phyloP scores from a whole-genome alignment of 1,139 yeast species.

The Sugiyamaella sp. region DNA sequence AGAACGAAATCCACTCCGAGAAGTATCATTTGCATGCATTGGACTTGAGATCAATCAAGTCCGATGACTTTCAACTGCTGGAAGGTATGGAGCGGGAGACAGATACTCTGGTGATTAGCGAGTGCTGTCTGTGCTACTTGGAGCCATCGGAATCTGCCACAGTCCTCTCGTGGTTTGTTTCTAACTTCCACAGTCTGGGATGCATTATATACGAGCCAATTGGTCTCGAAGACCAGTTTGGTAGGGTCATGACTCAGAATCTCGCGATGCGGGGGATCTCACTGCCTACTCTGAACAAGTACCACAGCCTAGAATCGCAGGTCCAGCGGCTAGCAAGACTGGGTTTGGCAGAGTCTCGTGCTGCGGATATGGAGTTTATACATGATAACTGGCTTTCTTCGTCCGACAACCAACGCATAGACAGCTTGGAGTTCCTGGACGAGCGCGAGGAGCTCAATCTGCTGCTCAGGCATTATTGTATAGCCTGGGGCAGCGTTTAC shows the following conservation, averaged over 20 bases:
- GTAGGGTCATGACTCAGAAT: slow-evolving; percentile 78
- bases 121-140: slow-evolving; percentile 87
- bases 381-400: slow-evolving; percentile 59
- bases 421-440: slow-evolving; percentile 74
- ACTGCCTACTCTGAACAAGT: slow-evolving; percentile 61
- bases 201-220: slow-evolving; percentile 84
- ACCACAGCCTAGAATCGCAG: slow-evolving; percentile 54
- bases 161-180: slow-evolving; percentile 48
- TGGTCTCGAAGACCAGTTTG: slow-evolving; percentile 70
- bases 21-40: slow-evolving; percentile 57
- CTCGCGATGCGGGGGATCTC: slow-evolving; percentile 70
- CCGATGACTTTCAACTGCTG: slow-evolving; percentile 23
- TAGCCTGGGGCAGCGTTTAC: slow-evolving; percentile 45
- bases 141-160: slow-evolving; percentile 57
- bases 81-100: slow-evolving; percentile 42
- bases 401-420: slow-evolving; percentile 56
- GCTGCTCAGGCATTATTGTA: slow-evolving; percentile 76
- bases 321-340: slow-evolving; percentile 40
- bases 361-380: slow-evolving; percentile 62
- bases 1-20: slow-evolving; percentile 47
- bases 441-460: slow-evolving; percentile 85
- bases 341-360: slow-evolving; percentile 38
- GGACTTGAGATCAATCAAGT: slow-evolving; percentile 52
- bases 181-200: slow-evolving; percentile 32
- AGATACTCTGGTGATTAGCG: slow-evolving; percentile 80